Conservation (phyloP, 345 rosid genomes). For the Carallia brachiata region DNA sequence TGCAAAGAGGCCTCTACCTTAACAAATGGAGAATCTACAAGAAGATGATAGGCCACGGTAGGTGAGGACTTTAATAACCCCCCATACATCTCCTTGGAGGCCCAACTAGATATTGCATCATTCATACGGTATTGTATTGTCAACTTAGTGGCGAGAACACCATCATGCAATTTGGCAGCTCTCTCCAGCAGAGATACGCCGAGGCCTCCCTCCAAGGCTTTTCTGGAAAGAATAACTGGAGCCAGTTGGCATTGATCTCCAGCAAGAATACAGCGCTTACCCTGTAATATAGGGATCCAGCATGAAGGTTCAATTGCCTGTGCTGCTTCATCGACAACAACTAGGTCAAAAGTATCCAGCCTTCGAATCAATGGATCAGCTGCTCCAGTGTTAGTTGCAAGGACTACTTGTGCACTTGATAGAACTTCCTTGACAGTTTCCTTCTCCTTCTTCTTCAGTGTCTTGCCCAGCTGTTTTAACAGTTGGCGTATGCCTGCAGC, state of each 20-base stretch:
- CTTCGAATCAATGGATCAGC: constrained; percentile 86
- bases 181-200: constrained; percentile 86
- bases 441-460: constrained; percentile 82
- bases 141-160: constrained; percentile 63
- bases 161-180: constrained; percentile 72
- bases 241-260: constrained; percentile 97
- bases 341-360: constrained; percentile 78
- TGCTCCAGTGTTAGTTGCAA: constrained; percentile 90
- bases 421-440: constrained; percentile 80
- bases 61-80: constrained; percentile 75
- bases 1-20: constrained; percentile 54
- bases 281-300: constrained; percentile 95
- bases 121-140: constrained; percentile 93
- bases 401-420: constrained; percentile 82
- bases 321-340: constrained; percentile 94
- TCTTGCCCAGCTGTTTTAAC: constrained; percentile 84
- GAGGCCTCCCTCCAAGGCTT: constrained; percentile 87
- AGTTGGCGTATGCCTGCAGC: constrained; percentile 98
- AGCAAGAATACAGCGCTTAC: constrained; percentile 82
- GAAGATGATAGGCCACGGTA: constrained; percentile 76
- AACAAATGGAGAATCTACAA: constrained; percentile 82
- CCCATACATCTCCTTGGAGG: constrained; percentile 95
- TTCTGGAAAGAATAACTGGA: constrained; percentile 83
- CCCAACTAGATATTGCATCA: constrained; percentile 93
- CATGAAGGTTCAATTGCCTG: constrained; percentile 96